Conservation (phyloP, 352 stramenopile genomes). For the Saprolegnia diclina region DNA sequence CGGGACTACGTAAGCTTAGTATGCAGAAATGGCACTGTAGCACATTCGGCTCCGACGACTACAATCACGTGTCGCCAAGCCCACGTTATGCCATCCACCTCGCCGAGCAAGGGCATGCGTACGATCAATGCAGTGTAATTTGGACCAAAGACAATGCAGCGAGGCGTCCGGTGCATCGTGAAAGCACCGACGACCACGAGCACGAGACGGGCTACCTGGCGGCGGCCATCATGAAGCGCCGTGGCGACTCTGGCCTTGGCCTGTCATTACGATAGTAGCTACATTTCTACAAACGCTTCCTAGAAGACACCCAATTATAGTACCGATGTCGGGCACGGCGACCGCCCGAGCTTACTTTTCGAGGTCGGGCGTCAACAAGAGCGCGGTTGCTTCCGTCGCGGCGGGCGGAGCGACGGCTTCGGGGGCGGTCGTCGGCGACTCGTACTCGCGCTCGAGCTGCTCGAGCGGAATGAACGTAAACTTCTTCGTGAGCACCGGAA, state of each 20-base stretch:
- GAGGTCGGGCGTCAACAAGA: background rate
- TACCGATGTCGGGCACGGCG: background rate
- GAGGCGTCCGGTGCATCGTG: too few relatives aligned
- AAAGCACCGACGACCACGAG: too few relatives aligned
- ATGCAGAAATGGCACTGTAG: too few relatives aligned
- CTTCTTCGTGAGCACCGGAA: slow-evolving; percentile 36
- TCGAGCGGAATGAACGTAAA: slow-evolving; percentile 25
- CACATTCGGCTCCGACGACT: too few relatives aligned
- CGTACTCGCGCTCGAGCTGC: slow-evolving; percentile 21
- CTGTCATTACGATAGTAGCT: slow-evolving; percentile 8
- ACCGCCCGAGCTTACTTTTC: slow-evolving; percentile 23
- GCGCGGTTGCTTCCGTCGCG: background rate
- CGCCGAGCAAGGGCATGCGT: too few relatives aligned
- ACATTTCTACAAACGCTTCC: slow-evolving; percentile 20
- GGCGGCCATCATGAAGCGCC: too few relatives aligned
- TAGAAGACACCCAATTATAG: slow-evolving; percentile 14
- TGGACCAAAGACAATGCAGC: too few relatives aligned
- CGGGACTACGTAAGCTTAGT: too few relatives aligned
- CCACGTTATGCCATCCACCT: too few relatives aligned
- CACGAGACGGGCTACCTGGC: too few relatives aligned
- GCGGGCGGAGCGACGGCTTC: background rate
- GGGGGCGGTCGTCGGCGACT: background rate
- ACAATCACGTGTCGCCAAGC: too few relatives aligned
- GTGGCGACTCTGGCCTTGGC: background rate
- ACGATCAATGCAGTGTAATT: too few relatives aligned